Evolutionary conservation across 805 yeast genomes (phyloP).

Genomic region (Candida succiphila): DNA sequence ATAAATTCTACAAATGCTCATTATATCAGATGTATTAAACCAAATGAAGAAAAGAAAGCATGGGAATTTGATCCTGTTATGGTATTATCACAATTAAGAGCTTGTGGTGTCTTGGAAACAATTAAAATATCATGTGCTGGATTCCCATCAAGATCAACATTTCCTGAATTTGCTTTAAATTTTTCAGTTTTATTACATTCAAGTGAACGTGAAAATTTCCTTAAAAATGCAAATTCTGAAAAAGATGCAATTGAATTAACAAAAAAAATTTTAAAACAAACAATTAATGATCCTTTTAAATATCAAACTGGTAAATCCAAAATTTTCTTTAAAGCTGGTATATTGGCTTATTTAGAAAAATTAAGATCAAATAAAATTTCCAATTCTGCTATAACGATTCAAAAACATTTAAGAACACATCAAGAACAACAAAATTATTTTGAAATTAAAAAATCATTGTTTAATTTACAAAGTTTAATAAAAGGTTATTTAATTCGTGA

Average conservation of each 20-base stretch:
- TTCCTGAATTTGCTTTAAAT: slow-evolving; percentile 83
- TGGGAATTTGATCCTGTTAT: slow-evolving; percentile 94
- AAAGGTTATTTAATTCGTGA: slow-evolving; percentile 55
- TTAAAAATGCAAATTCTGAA: slow-evolving; percentile 40
- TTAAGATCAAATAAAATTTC: slow-evolving; percentile 70
- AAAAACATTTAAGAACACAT: slow-evolving; percentile 65
- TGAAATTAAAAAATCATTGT: slow-evolving; percentile 43
- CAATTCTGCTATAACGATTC: slow-evolving; percentile 74
- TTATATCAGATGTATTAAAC: slow-evolving; percentile 94
- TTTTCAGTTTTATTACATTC: slow-evolving; percentile 79
- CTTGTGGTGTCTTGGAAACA: slow-evolving; percentile 98
- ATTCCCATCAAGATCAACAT: slow-evolving; percentile 93
- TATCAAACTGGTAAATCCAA: slow-evolving; percentile 90
- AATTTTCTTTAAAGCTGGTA: slow-evolving; percentile 93
- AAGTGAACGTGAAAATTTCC: slow-evolving; percentile 51
- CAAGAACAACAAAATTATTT: slow-evolving; percentile 53
- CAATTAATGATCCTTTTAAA: slow-evolving; percentile 56
- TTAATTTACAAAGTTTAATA: slow-evolving; percentile 46
- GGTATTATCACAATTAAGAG: slow-evolving; percentile 92
- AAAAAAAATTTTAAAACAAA: slow-evolving; percentile 50
- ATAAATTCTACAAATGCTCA: slow-evolving; percentile 93
- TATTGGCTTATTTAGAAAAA: slow-evolving; percentile 86
- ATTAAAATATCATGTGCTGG: slow-evolving; percentile 96
- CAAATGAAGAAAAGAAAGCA: slow-evolving; percentile 87
- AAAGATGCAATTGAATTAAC: slow-evolving; percentile 57